phyloP scores from a whole-genome alignment of 352 stramenopile genomes.

The Saprolegnia parasitica region DNA sequence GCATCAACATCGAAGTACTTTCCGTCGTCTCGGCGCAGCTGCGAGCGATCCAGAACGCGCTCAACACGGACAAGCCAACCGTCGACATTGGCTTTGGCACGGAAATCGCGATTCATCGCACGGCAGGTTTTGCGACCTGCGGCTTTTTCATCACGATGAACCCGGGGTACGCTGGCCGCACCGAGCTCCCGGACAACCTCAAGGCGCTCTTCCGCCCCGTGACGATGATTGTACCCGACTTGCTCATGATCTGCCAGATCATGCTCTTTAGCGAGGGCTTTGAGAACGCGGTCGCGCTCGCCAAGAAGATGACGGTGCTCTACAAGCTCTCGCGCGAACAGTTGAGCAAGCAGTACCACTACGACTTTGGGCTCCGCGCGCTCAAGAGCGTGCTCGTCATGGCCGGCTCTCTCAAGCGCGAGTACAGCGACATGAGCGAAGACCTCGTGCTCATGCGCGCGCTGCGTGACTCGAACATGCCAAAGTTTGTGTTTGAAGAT shows the following conservation, averaged over 20 bases:
- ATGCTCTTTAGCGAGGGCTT: constrained; percentile 94
- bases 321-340: constrained; percentile 95
- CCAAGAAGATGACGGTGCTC: constrained; percentile 93
- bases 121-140: constrained; percentile 89
- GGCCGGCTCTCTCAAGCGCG: constrained; percentile 89
- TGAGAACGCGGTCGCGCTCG: constrained; percentile 83
- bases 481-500: constrained; percentile 96
- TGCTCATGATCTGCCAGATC: constrained; percentile 91
- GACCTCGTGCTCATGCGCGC: constrained; percentile 94
- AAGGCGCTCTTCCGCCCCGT: constrained; percentile 91
- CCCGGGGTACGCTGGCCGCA: constrained; percentile 88
- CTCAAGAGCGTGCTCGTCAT: constrained; percentile 94
- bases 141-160: constrained; percentile 96
- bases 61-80: constrained; percentile 88
- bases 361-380: constrained; percentile 92
- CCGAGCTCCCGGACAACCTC: constrained; percentile 89
- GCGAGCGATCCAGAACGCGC: constrained; percentile 88
- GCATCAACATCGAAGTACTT: constrained; percentile 84
- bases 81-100: constrained; percentile 89
- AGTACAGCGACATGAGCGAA: constrained; percentile 91
- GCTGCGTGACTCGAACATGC: constrained; percentile 94
- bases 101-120: constrained; percentile 89
- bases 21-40: constrained; percentile 85
- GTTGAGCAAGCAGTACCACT: constrained; percentile 94
- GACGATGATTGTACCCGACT: constrained; percentile 91